Percentiles rank a stretch among this genome's conserved stretches.
Evolutionary conservation across 78 protist species (phyloP).

Genomic region (Emiliania huxleyi): DNA sequence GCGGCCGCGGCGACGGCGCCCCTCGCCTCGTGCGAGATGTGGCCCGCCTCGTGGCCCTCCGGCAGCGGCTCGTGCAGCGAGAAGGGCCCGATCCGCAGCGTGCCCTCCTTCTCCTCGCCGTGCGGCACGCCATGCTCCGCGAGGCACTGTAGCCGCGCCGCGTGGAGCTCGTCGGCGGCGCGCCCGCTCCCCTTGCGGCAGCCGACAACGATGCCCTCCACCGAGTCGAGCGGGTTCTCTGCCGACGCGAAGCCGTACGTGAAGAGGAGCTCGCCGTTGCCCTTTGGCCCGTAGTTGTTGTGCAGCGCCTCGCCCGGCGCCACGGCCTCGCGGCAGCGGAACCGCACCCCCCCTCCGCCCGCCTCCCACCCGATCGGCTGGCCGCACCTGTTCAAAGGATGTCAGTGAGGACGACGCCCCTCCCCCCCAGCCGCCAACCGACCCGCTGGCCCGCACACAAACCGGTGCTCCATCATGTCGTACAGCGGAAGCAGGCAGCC

Average conservation of each 20-base stretch:
- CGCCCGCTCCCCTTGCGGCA: not conserved
- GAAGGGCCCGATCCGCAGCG: not conserved
- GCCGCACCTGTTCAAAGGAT: too few species aligned
- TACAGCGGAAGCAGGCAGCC: not conserved
- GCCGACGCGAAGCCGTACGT: not conserved
- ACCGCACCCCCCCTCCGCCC: not conserved
- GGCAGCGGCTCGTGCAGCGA: not conserved
- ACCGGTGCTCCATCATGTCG: not conserved
- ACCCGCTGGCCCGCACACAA: not conserved
- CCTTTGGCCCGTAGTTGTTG: not conserved
- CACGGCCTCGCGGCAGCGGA: not conserved
- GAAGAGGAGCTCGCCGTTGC: conserved; percentile 13
- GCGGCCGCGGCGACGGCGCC: not conserved
- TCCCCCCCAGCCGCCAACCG: not conserved
- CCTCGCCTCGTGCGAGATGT: not conserved
- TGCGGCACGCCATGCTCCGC: not conserved
- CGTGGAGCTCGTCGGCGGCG: not conserved
- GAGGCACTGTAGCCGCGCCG: not conserved
- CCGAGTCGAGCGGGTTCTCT: not conserved
- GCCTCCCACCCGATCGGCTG: not conserved
- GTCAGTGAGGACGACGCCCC: too few species aligned
- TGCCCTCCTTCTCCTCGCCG: not conserved
- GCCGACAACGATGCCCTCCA: not conserved
- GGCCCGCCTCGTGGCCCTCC: not conserved
- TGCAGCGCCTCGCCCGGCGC: not conserved